phyloP scores from a whole-genome alignment of 352 stramenopile genomes.

The Phytophthora ramorum region DNA sequence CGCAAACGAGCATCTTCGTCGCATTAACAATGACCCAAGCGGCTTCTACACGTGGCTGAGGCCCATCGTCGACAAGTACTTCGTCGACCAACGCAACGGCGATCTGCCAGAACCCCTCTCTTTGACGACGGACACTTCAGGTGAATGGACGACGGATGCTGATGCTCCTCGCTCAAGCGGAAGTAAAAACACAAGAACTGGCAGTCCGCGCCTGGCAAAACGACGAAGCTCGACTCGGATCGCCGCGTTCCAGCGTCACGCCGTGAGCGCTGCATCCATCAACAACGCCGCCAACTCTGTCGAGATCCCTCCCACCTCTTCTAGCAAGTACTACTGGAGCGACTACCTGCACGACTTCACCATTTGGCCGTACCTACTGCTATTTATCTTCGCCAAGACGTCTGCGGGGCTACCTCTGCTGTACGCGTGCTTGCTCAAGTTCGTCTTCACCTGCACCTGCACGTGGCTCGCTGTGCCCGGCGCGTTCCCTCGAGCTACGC shows the following conservation, averaged over 20 bases:
- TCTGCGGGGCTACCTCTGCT: constrained; percentile 49
- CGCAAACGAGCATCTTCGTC: constrained; percentile 61
- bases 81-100: constrained; percentile 51
- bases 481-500: constrained; percentile 61
- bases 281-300: constrained; percentile 1
- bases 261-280: constrained; percentile 5
- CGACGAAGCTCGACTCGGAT: constrained; percentile 38
- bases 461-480: constrained; percentile 73
- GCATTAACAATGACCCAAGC: constrained; percentile 73
- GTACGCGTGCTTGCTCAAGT: constrained; percentile 64
- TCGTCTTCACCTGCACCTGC: constrained; percentile 72
- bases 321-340: constrained; percentile 32
- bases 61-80: constrained; percentile 73
- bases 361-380: constrained; percentile 79
- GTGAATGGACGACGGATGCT: constrained; percentile 15
- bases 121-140: constrained; percentile 10
- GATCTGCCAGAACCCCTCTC: constrained; percentile 42
- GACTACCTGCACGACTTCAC: constrained; percentile 77
- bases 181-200: constrained; percentile 21
- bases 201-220: constrained; percentile 29
- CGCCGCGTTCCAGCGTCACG: constrained; percentile 42
- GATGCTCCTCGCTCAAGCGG: constrained; percentile 9
- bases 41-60: constrained; percentile 80
- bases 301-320: neutral
- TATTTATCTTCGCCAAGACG: constrained; percentile 60